These are phyloP conservation scores for Lumnitzera littorea DNA, from an alignment of 345 rosid species.

Conservation along the genomic window DNA sequence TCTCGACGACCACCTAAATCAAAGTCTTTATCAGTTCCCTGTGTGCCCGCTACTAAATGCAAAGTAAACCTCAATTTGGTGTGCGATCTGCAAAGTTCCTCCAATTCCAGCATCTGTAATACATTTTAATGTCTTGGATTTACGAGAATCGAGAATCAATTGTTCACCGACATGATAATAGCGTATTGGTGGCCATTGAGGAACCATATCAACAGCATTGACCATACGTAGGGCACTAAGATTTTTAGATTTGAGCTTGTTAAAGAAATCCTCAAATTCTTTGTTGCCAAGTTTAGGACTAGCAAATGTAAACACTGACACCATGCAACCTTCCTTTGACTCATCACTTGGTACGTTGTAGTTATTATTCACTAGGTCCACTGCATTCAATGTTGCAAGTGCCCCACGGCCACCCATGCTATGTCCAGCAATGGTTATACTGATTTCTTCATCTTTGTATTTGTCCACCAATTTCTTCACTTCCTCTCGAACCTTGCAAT, in stretches of 20 bases:
- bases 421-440: constrained; percentile 10
- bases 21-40: constrained; percentile 5
- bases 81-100: neutral
- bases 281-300: too few species aligned
- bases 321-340: too few species aligned
- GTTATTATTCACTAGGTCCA: constrained; percentile 12
- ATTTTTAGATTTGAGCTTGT: neutral
- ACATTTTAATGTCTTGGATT: too few species aligned
- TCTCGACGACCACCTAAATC: neutral
- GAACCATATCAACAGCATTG: constrained; percentile 4
- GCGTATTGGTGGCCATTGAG: constrained; percentile 3
- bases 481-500: constrained; percentile 27
- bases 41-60: constrained; percentile 18
- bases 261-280: too few species aligned
- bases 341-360: too few species aligned
- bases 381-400: constrained; percentile 16
- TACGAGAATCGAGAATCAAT: too few species aligned
- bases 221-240: constrained; percentile 12
- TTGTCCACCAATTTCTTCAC: constrained; percentile 60
- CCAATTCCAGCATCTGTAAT: neutral
- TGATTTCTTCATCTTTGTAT: constrained; percentile 30
- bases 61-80: constrained; percentile 9
- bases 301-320: too few species aligned
- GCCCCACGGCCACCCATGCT: constrained; percentile 13
- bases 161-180: constrained; percentile 6